Conservation (phyloP, 192 early-diverging fungal species). For the Physocladia obscura region DNA sequence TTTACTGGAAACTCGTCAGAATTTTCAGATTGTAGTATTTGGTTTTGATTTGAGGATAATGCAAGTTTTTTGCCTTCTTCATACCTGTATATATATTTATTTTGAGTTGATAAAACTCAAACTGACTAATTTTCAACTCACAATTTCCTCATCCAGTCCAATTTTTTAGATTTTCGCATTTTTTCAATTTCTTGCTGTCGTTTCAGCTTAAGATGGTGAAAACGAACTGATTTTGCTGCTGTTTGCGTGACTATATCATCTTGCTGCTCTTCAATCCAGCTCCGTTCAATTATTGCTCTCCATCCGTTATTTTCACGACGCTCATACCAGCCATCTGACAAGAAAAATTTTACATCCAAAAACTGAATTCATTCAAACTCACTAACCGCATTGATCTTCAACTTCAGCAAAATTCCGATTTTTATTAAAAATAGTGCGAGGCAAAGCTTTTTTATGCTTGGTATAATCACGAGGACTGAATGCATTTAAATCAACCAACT, state of each 20-base stretch:
- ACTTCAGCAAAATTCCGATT: not conserved
- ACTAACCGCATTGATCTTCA: not conserved
- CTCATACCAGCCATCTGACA: conserved; percentile 54
- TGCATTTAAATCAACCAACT: conserved; percentile 58
- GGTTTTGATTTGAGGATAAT: no score
- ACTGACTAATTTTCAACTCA: conserved; percentile 18
- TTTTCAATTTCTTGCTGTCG: conserved; percentile 45
- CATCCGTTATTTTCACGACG: conserved; percentile 62
- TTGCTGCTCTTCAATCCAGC: conserved; percentile 13
- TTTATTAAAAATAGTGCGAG: conserved; percentile 47
- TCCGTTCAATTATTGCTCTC: conserved; percentile 54
- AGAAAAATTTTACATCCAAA: no score
- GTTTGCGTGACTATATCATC: conserved; percentile 19
- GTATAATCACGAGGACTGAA: conserved; percentile 66
- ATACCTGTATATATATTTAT: conserved; percentile 24
- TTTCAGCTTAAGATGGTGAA: conserved; percentile 49
- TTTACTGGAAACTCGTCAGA: no score
- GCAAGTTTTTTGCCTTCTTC: conserved; percentile 24
- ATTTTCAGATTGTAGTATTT: no score
- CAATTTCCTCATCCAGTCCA: conserved; percentile 57
- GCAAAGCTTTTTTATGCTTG: conserved; percentile 37
- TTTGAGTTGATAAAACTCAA: not conserved
- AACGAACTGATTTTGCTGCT: conserved; percentile 29
- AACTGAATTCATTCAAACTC: no score
- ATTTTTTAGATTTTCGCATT: conserved; percentile 40